Conservation (phyloP, 495 filamentous ascomycete genomes). For the Bathelium albidoporum region DNA sequence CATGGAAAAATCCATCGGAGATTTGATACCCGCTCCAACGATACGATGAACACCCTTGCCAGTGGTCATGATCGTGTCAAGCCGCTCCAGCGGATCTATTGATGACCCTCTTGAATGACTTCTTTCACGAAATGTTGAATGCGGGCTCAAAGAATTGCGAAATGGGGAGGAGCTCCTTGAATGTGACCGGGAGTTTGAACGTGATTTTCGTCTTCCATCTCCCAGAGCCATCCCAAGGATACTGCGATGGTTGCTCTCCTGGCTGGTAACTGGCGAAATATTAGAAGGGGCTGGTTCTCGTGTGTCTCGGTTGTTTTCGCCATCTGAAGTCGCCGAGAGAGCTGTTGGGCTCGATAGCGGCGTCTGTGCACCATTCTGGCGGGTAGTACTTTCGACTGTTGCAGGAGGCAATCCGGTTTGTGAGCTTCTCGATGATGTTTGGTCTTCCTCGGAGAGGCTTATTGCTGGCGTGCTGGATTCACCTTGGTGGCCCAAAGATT, state of each 20-base stretch:
- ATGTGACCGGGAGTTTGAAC: slow-evolving; percentile 12
- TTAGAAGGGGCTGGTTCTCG: neutral
- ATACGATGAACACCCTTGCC: slow-evolving; percentile 58
- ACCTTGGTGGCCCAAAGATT: neutral
- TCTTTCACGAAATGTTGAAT: slow-evolving; percentile 17
- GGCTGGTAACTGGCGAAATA: neutral
- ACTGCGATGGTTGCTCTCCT: neutral
- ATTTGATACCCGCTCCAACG: slow-evolving; percentile 57
- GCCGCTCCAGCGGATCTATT: neutral
- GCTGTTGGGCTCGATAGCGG: neutral
- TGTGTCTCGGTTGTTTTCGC: neutral
- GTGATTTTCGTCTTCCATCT: slow-evolving; percentile 4
- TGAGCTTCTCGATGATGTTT: neutral
- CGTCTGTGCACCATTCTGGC: neutral
- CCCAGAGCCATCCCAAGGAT: slow-evolving; percentile 14
- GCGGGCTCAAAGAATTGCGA: slow-evolving; percentile 1
- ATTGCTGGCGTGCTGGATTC: neutral
- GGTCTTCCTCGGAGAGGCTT: neutral
- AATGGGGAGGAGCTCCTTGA: slow-evolving; percentile 1
- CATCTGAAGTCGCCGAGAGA: neutral
- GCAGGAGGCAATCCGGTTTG: neutral
- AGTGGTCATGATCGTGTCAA: slow-evolving; percentile 49
- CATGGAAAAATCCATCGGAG: slow-evolving; percentile 71
- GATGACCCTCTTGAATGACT: slow-evolving; percentile 19
- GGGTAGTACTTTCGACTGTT: neutral